Conservation (phyloP, 73 alveolate genomes). For the Paramecium bursaria region DNA sequence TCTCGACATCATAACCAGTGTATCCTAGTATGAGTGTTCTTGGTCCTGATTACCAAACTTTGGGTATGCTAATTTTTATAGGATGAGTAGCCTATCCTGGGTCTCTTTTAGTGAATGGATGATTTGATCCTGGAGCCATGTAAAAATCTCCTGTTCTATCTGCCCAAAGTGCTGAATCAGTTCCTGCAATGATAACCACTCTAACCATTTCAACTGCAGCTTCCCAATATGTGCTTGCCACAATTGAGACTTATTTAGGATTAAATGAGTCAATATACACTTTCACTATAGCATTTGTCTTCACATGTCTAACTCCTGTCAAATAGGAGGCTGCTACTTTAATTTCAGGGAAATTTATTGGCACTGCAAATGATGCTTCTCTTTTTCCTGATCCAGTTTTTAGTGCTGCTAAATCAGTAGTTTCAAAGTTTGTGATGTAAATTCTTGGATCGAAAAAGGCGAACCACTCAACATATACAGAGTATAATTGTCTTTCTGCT, state of each 20-base stretch:
- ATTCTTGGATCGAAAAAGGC: constrained; percentile 50
- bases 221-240: constrained; percentile 25
- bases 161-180: no score
- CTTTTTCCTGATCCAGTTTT: constrained; percentile 26
- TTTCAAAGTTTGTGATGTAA: not conserved
- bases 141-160: no score
- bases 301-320: constrained; percentile 4
- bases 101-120: constrained; percentile 18
- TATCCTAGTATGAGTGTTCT: not conserved
- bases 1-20: constrained; percentile 44
- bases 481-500: not conserved
- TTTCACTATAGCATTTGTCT: constrained; percentile 36
- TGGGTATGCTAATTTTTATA: not conserved
- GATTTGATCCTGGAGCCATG: constrained; percentile 16
- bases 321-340: not conserved
- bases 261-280: constrained; percentile 30
- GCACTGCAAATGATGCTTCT: not conserved
- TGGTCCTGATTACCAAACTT: constrained; percentile 42
- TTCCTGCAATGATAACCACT: not conserved
- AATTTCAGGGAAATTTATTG: not conserved
- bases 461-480: not conserved
- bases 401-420: constrained; percentile 3
- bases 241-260: constrained; percentile 1
- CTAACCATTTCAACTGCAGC: constrained; percentile 13
- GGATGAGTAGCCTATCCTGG: constrained; percentile 12